Conservation (phyloP, 129 eudicot species). For the Sambucus nigra region DNA sequence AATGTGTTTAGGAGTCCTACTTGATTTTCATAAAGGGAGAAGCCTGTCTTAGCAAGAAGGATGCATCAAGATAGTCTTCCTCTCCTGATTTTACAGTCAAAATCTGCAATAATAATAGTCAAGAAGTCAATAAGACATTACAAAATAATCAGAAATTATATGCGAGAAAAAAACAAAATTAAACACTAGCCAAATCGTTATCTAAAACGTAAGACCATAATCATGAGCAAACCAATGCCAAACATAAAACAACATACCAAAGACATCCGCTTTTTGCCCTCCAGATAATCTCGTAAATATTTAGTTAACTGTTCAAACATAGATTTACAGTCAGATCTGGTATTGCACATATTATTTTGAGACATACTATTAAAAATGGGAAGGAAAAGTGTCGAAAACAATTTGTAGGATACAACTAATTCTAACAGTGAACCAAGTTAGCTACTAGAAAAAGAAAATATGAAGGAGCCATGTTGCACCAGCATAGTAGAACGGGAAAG, state of each 20-base stretch:
- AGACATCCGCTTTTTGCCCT: conserved; percentile 84
- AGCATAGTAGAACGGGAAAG: no score
- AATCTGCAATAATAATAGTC: conserved; percentile 39
- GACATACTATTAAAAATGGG: neutral
- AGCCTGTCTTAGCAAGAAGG: conserved; percentile 74
- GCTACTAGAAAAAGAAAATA: no score
- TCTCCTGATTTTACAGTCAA: conserved; percentile 76
- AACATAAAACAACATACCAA: conserved; percentile 37
- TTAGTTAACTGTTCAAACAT: conserved; percentile 53
- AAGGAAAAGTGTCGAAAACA: neutral
- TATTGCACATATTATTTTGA: conserved; percentile 3
- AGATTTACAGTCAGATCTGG: neutral
- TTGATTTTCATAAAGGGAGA: conserved; percentile 74
- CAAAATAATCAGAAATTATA: neutral
- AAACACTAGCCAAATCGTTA: neutral
- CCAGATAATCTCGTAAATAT: conserved; percentile 73
- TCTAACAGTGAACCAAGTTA: neutral
- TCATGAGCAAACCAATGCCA: neutral
- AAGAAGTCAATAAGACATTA: neutral
- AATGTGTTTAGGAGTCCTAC: conserved; percentile 21
- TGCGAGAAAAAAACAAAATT: neutral
- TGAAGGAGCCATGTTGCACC: neutral
- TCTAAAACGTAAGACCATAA: conserved; percentile 4
- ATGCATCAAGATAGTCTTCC: conserved; percentile 76
- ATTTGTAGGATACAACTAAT: no score